Conservation (phyloP, 2,329 filamentous ascomycete genomes). For the Colletotrichum australisinense region DNA sequence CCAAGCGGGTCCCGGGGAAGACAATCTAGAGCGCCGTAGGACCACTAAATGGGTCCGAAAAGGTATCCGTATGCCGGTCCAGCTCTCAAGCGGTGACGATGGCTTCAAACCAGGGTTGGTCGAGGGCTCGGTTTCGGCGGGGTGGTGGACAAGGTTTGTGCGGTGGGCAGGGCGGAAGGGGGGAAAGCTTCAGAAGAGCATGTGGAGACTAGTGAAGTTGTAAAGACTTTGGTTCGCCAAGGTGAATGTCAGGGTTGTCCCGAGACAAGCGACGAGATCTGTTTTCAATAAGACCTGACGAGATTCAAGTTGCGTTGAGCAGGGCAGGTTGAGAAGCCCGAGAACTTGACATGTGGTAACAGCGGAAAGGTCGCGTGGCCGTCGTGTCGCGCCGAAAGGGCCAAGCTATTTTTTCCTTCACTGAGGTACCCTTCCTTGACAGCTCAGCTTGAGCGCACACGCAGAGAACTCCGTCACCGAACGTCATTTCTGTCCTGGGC, state of each 20-base stretch:
- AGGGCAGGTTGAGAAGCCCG: not conserved
- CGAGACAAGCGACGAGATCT: conserved; percentile 4
- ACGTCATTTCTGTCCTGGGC: conserved; percentile 10
- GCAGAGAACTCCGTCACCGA: not conserved
- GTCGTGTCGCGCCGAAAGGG: conserved; percentile 1
- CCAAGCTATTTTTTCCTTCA: conserved; percentile 17
- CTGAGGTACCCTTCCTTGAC: conserved; percentile 12
- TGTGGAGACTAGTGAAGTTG: not conserved
- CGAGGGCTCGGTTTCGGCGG: conserved; percentile 3
- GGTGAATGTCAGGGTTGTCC: not conserved
- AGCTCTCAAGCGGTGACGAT: conserved; percentile 29
- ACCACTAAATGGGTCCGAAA: conserved; percentile 17
- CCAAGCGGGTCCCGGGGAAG: conserved; percentile 14
- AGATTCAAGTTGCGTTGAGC: not conserved
- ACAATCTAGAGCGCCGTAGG: conserved; percentile 20
- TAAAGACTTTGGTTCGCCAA: not conserved
- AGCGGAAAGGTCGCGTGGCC: conserved; percentile 23
- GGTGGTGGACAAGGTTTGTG: not conserved
- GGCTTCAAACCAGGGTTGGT: conserved; percentile 22
- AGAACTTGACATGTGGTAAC: conserved; percentile 29
- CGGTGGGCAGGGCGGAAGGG: not conserved
- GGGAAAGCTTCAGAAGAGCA: not conserved
- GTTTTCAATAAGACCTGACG: not conserved
- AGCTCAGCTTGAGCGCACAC: conserved; percentile 11
- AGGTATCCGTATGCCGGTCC: not conserved